Base-by-base conservation (phyloP, 768 basidiomycete species). In the Pholiota microspora region DNA sequence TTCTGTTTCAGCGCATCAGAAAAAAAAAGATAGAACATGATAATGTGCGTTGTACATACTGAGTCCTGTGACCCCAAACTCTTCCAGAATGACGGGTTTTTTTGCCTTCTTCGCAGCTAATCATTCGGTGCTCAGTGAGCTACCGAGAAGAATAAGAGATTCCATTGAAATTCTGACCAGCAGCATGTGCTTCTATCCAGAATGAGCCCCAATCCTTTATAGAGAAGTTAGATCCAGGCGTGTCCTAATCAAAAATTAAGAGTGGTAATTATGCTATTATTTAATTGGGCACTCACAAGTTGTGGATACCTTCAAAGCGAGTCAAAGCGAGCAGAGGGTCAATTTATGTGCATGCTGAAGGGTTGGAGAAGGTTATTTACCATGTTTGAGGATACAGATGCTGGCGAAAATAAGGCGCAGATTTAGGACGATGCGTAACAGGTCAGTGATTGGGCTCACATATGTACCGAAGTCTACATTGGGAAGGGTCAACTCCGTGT, bases 21-120 rank as follows among this genome's bases (percentile, higher is more conserved):
- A 35, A 36, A 34, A 8, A 4, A 6, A 2, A 16, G n/a, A 24
- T n/a, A 24, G 15, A 2, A 18, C 7, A 27, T n/a, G 7, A 25
- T 42, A 1, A 12, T 29, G 34, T 34, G 7, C 42, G 38, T n/a
- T 31, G 29, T 12, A 63, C 72, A 49, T 56, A 81, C 79, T 64
- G 2, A 77, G 54, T 15, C 76, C 76, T 27, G 60, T 62, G 1
- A 82, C 69, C 7, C 85, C 84, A 60, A 86, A 86, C 59, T 86
- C 85, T 62, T 88, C 85, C 47, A 85, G 62, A 48, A 86, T 71
- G 18, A 84, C 74, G 0, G 86, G 84, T 64, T 88, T 87, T 59
- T 77, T 75, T 35, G 75, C 76, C 49, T 69, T 73, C 56, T 74
- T 75, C 0, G 82, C 80, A 27, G 79, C 81, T 81, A 55, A 38